Conservation (phyloP, 768 basidiomycete species). For the Russula virescens region DNA sequence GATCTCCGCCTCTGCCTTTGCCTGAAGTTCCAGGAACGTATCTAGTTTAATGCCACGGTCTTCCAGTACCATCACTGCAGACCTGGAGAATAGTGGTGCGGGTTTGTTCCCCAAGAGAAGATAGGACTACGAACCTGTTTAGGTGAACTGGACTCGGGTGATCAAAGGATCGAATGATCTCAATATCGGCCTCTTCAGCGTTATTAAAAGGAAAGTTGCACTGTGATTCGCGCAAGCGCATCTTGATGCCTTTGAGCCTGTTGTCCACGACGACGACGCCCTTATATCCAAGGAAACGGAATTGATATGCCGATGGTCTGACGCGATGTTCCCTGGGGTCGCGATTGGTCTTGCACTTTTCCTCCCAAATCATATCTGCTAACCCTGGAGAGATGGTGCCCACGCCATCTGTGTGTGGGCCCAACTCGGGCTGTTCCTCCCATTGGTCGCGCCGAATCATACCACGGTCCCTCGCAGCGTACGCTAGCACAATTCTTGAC, state of each 20-base stretch:
- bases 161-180: constrained; percentile 62
- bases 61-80: constrained; percentile 74
- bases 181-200: constrained; percentile 50
- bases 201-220: constrained; percentile 57
- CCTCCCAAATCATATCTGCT: constrained; percentile 52
- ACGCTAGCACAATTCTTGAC: constrained; percentile 78
- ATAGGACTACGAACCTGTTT: constrained; percentile 49
- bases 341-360: constrained; percentile 38
- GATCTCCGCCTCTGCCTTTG: constrained; percentile 48
- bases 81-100: constrained; percentile 35
- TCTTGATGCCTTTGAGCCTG: constrained; percentile 48
- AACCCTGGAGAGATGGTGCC: constrained; percentile 67
- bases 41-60: constrained; percentile 58
- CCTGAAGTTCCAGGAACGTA: constrained; percentile 57
- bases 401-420: constrained; percentile 40
- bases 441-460: constrained; percentile 55
- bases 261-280: constrained; percentile 70
- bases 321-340: background rate
- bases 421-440: constrained; percentile 56
- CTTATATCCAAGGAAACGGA: constrained; percentile 74
- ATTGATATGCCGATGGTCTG: constrained; percentile 38
- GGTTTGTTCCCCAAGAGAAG: background rate
- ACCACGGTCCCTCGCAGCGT: constrained; percentile 74
- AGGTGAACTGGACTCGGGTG: constrained; percentile 57
- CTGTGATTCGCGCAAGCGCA: constrained; percentile 71